Evolutionary conservation across 176 grass and related monocot species (phyloP).

Genomic region (Rhipidocladum racemiflorum): DNA sequence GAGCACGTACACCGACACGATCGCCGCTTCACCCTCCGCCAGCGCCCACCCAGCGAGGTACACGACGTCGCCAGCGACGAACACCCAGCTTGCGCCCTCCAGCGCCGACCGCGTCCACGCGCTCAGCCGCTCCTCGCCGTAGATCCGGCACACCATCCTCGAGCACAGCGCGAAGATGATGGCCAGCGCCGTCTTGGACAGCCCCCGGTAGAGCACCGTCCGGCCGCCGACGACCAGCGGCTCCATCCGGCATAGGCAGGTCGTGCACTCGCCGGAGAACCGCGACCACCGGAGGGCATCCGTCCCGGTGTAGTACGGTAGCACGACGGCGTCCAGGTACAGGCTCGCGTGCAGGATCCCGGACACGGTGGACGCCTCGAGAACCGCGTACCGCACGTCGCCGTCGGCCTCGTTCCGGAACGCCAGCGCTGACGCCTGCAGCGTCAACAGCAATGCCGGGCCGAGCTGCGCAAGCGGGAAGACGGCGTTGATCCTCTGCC

Average conservation of each 20-base stretch:
- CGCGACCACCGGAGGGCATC: conserved; percentile 69
- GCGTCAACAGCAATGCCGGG: conserved; percentile 60
- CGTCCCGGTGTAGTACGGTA: conserved; percentile 93
- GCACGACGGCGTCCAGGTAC: conserved; percentile 74
- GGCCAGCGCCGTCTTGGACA: conserved; percentile 77
- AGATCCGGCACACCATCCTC: conserved; percentile 86
- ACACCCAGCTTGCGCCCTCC: conserved; percentile 68
- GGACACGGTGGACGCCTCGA: conserved; percentile 74
- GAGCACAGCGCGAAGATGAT: conserved; percentile 81
- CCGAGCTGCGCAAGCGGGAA: conserved; percentile 78
- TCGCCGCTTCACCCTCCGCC: conserved; percentile 38
- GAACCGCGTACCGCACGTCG: conserved; percentile 58
- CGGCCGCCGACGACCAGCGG: conserved; percentile 68
- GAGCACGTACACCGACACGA: conserved; percentile 39
- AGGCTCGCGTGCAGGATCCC: conserved; percentile 90
- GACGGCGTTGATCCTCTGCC: conserved; percentile 65
- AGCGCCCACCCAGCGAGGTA: conserved; percentile 53
- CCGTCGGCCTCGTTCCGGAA: conserved; percentile 60
- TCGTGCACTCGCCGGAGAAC: conserved; percentile 77
- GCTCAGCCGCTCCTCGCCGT: conserved; percentile 68
- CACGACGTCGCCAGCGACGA: conserved; percentile 62
- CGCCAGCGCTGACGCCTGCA: conserved; percentile 65
- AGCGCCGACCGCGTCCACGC: conserved; percentile 55
- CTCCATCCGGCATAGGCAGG: conserved; percentile 84
- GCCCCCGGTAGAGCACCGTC: conserved; percentile 55